A percentile compares a stretch with the other conserved stretches of the same genome.
Evolutionary conservation across 257 asterid species (phyloP).

Genomic region (Eustoma russellianum): DNA sequence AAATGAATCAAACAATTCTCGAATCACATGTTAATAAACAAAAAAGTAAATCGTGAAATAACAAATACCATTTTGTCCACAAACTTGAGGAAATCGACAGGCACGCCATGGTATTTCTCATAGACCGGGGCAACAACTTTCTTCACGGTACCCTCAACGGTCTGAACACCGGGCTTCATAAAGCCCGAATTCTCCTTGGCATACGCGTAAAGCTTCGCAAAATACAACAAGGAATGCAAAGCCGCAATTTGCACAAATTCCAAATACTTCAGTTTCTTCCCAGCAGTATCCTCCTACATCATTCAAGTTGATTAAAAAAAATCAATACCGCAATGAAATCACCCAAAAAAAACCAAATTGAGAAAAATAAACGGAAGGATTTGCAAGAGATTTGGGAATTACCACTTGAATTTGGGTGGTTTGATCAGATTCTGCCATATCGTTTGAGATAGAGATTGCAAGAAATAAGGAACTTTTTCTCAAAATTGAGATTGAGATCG

Average conservation of each 20-base stretch:
- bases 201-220: constrained; percentile 48
- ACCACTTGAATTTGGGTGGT: too few species aligned
- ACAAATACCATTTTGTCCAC: constrained; percentile 67
- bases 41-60: too few species aligned
- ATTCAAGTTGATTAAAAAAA: neutral
- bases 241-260: constrained; percentile 54
- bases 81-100: constrained; percentile 54
- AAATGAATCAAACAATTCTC: too few species aligned
- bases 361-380: too few species aligned
- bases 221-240: constrained; percentile 40
- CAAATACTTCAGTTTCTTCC: constrained; percentile 43
- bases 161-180: constrained; percentile 52
- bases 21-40: too few species aligned
- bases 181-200: constrained; percentile 78
- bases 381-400: too few species aligned
- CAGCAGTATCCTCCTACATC: constrained; percentile 31
- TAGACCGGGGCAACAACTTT: constrained; percentile 60
- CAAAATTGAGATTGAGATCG: too few species aligned
- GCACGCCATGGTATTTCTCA: constrained; percentile 44
- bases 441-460: too few species aligned
- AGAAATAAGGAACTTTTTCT: too few species aligned
- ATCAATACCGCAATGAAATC: too few species aligned
- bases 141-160: constrained; percentile 60
- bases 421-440: too few species aligned
- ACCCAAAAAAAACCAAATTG: too few species aligned